Base-by-base conservation (phyloP, 495 filamentous ascomycete genomes). In the Penicillium angulare region DNA sequence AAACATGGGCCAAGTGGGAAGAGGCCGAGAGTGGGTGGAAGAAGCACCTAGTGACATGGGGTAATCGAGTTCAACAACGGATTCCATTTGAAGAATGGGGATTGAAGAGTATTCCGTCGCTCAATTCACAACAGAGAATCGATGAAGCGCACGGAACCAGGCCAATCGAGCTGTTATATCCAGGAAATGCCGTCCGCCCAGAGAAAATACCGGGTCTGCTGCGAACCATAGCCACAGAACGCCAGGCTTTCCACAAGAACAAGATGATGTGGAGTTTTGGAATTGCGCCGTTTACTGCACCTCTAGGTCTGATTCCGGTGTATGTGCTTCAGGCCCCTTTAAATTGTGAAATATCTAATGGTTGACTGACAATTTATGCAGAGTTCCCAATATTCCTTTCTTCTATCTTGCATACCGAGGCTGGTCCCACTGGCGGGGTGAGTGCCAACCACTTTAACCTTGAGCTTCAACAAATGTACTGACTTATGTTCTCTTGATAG, bases 11-110 rank as follows among this genome's bases (percentile, higher is more conserved):
- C 0, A 67, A 67, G 13, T 97, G 92, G 92, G 93, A 97, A 67
- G 84, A 85, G 60, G 83, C 85, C 49, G 86, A 93, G 3, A 76
- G 75, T 41, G 85, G 87, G 26, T 97, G 92, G 93, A 88, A 97
- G 71, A 90, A 87, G 55, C 80, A 79, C 50, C 75, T 96, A 23
- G 92, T 92, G 17, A 76, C 76, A 44, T 93, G 92, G 66, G 93
- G 95, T 22, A 97, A 97, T 73, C 76, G 81, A 22, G 79, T 88
- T 8, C 79, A 97, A 43, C 86, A 87, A 60, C 81, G 89, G 33
- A 92, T 99, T 57, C 89, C 92, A 2, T 96, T 86, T 66, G 89
- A 97, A 71, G 93, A 99, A 87, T 99, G 93, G 86, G 92, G 89
- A 0, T 73, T 98, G 40, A 97, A 97, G 71, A 92, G 89, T 45